Conservation (phyloP, 169 alveolate genomes). For the Eimeria zaria region DNA sequence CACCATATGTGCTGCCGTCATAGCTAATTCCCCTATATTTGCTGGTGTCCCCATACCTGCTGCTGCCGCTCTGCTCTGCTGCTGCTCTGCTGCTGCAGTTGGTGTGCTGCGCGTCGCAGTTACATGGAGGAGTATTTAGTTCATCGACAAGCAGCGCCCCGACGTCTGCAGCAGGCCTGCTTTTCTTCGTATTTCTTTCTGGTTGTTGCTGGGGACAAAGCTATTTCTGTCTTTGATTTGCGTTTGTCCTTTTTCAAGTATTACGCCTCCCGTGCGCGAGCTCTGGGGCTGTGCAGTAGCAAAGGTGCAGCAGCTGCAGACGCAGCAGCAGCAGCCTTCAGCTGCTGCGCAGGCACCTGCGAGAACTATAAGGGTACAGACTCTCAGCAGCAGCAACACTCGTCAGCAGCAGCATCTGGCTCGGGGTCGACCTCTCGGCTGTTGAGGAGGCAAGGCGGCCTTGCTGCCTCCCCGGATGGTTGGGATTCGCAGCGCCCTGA, state of each 20-base stretch:
- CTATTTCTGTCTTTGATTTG: conserved; percentile 33
- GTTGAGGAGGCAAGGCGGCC: conserved; percentile 47
- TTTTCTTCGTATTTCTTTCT: conserved; percentile 35
- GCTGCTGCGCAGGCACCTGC: conserved; percentile 69
- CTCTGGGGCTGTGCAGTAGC: conserved; percentile 45
- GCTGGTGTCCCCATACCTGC: background rate
- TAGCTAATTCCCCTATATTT: too few relatives aligned
- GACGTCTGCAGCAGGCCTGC: conserved; percentile 56
- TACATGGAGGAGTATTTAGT: conserved; percentile 72
- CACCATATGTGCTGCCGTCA: background rate
- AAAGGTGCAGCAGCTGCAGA: conserved; percentile 33
- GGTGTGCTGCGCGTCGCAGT: conserved; percentile 75
- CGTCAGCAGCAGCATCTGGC: conserved; percentile 18
- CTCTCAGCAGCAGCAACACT: conserved; percentile 43
- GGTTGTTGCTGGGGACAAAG: conserved; percentile 25
- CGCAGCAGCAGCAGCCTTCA: conserved; percentile 59
- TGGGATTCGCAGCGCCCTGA: conserved; percentile 13
- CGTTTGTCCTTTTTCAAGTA: conserved; percentile 41
- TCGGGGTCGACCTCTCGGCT: conserved; percentile 52
- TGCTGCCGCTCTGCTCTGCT: conserved; percentile 17
- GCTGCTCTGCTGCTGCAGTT: conserved; percentile 69
- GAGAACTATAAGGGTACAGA: conserved; percentile 46
- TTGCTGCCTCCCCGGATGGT: conserved; percentile 24
- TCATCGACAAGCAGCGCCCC: conserved; percentile 34
- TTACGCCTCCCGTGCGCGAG: conserved; percentile 60